Conservation (phyloP, 1,284 basidiomycete species). For the Leccinum subrobustum region DNA sequence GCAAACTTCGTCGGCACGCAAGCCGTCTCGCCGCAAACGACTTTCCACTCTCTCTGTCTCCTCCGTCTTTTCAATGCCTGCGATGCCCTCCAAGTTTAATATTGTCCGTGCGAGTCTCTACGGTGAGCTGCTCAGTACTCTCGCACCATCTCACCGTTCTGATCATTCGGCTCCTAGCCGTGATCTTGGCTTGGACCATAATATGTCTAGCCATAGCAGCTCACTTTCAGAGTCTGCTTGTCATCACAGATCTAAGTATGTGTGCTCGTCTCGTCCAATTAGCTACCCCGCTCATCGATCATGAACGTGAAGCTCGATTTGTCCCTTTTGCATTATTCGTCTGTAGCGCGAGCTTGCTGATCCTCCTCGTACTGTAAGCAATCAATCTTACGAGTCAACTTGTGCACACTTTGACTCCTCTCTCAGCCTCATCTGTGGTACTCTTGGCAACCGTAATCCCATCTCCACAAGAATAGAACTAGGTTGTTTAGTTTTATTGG, state of each 20-base stretch:
- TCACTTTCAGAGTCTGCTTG: constrained; percentile 67
- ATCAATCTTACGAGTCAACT: not conserved
- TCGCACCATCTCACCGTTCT: not conserved
- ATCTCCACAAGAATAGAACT: constrained; percentile 77
- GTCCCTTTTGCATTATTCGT: constrained; percentile 82
- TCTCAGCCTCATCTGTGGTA: constrained; percentile 58
- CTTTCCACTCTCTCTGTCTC: constrained; percentile 30
- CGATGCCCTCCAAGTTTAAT: constrained; percentile 60
- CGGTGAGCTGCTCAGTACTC: constrained; percentile 39
- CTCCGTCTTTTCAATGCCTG: constrained; percentile 26
- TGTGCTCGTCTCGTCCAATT: constrained; percentile 8
- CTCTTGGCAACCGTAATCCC: constrained; percentile 65
- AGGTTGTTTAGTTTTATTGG: constrained; percentile 63
- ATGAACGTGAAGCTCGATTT: constrained; percentile 60
- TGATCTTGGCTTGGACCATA: constrained; percentile 66
- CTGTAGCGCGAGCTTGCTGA: constrained; percentile 62
- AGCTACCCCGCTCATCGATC: constrained; percentile 3
- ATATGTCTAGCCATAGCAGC: constrained; percentile 75
- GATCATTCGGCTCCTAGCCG: constrained; percentile 39
- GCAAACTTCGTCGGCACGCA: constrained; percentile 22
- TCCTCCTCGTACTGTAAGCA: constrained; percentile 64
- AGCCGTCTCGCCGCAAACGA: constrained; percentile 41
- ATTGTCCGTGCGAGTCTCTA: constrained; percentile 62
- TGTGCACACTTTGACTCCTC: constrained; percentile 6
- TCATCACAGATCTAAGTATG: constrained; percentile 77